These are phyloP conservation scores for Danielia oregonensis DNA, from an alignment of 805 yeast species.

Conservation along the genomic window DNA sequence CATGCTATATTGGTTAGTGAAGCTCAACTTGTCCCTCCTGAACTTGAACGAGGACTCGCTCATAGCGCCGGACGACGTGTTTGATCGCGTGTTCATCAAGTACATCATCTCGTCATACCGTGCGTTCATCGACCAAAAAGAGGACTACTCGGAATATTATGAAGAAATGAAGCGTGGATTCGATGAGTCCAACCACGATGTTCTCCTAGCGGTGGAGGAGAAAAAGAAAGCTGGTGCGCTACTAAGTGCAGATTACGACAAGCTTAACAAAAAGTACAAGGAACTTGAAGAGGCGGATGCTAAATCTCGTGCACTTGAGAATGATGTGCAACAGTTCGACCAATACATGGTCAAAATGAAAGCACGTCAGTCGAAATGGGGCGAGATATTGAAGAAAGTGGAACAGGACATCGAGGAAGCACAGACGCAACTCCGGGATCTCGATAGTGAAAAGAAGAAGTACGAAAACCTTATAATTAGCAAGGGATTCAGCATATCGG, in stretches of 20 bases:
- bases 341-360: conserved; percentile 70
- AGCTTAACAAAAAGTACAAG: conserved; percentile 42
- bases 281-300: conserved; percentile 46
- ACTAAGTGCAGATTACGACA: conserved; percentile 37
- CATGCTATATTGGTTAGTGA: conserved; percentile 77
- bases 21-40: conserved; percentile 40
- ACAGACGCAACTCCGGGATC: conserved; percentile 36
- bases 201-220: conserved; percentile 43
- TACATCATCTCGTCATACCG: conserved; percentile 67
- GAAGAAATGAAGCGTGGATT: conserved; percentile 56
- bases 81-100: conserved; percentile 51
- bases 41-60: conserved; percentile 24
- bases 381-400: conserved; percentile 51
- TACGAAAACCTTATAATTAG: conserved; percentile 39
- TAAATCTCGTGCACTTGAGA: conserved; percentile 60
- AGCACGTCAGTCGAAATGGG: conserved; percentile 64
- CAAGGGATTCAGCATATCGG: conserved; percentile 61
- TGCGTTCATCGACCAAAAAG: conserved; percentile 60
- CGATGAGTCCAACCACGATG: conserved; percentile 45
- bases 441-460: conserved; percentile 39
- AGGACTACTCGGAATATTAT: conserved; percentile 54
- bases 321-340: conserved; percentile 65
- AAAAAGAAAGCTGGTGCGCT: conserved; percentile 39
- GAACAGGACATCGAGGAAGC: conserved; percentile 48
- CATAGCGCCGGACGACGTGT: conserved; percentile 39